Base-by-base conservation (phyloP, 192 early-diverging fungal species). In the Linnemannia hyalina region DNA sequence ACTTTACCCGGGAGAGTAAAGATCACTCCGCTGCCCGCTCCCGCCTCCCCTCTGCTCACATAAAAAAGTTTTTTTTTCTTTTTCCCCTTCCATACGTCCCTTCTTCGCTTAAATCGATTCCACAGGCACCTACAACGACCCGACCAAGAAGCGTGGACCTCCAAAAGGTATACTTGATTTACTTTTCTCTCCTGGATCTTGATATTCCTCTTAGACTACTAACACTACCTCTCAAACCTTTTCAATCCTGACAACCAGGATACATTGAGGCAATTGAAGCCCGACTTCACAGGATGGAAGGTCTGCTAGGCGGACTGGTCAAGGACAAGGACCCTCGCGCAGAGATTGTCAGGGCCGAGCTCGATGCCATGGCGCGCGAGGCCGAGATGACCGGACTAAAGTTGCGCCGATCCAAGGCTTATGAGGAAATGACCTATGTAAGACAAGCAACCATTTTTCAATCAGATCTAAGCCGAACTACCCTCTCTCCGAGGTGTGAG, bases 251-350 rank as follows among this genome's bases (percentile, higher is more conserved):
- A 65, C 91, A 93, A 35, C 93, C 11, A 87, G 96, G 96, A 35
- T 97, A 97, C 77, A 96, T 97, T 40, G 96, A 96, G 74, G 94
- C 93, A 22, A 96, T 97, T 29, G 96, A 97, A 75, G 92, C 89
- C 68, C 88, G 95, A 70, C 90, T 97, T 38, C 93, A 93, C 82
- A 90, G 91, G 55, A 90, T 95, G 80, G 95, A 97, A 73, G 89
- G 90, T 36, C 89, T 95, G 4, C 84, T 97, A 8, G 89, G 87
- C 23, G 90, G 88, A 16, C 81, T 95, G 1, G 89, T 93, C 29
- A 88, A 91, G 40, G 89, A 89, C 70, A 90, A 93, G 52, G 89
- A 90, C 68, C 84, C 84, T 36, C 78, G 89, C 16, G 89, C 89
- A 35, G 89, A 90, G 40, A 88, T 88, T 41, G 87, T 88, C 36